Evolutionary conservation across 768 basidiomycete genomes (phyloP).

Genomic region (Suillus discolor): DNA sequence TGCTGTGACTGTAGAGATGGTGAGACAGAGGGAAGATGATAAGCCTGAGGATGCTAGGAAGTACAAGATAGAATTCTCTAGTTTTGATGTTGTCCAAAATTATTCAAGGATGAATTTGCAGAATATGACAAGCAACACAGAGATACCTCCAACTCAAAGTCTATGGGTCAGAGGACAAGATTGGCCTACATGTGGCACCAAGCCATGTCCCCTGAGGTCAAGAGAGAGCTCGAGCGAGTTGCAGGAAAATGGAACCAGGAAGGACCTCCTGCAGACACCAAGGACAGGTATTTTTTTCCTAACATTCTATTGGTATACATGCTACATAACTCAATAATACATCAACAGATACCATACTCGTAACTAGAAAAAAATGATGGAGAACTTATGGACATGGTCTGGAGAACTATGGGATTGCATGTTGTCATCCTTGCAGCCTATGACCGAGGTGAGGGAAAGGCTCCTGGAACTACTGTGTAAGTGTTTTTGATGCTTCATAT

Average conservation of each 20-base stretch:
- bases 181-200: background rate
- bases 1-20: background rate
- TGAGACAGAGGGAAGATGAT: background rate
- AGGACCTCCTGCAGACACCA: background rate
- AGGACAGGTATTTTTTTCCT: background rate
- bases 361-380: background rate
- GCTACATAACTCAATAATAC: background rate
- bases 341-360: background rate
- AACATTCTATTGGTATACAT: background rate
- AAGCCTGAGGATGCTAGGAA: constrained; percentile 1
- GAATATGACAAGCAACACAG: background rate
- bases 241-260: background rate
- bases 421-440: background rate
- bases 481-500: background rate
- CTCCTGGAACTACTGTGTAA: background rate
- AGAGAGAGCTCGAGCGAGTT: background rate
- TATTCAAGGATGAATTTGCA: background rate
- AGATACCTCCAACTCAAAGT: background rate
- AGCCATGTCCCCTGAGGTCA: background rate
- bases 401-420: background rate
- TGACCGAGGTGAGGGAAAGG: background rate
- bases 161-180: background rate
- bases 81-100: background rate
- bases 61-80: background rate
- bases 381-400: background rate